These are phyloP conservation scores for Colletotrichum tabaci DNA, from an alignment of 2,329 filamentous ascomycete species.

Conservation along the genomic window DNA sequence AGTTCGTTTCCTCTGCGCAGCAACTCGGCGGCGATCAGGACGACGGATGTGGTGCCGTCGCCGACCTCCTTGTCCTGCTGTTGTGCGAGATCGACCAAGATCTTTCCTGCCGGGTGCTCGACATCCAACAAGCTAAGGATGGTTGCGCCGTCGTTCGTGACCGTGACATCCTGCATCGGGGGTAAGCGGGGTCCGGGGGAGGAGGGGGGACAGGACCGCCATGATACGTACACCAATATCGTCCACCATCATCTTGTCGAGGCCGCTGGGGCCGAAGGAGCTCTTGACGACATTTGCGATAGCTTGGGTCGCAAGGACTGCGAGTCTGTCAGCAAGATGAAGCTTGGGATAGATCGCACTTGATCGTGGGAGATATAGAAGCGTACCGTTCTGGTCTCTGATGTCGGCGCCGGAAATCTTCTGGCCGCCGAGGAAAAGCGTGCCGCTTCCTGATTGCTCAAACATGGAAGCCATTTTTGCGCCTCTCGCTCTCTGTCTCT, in stretches of 20 bases:
- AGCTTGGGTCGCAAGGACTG: constrained; percentile 93
- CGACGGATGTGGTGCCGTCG: constrained; percentile 97
- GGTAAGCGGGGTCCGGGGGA: constrained; percentile 45
- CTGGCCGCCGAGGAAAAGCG: constrained; percentile 94
- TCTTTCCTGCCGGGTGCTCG: constrained; percentile 98
- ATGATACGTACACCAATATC: constrained; percentile 85
- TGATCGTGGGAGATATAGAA: constrained; percentile 6
- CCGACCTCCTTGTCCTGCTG: constrained; percentile 99
- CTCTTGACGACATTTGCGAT: constrained; percentile 99
- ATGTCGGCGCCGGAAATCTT: constrained; percentile 99
- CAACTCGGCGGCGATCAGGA: constrained; percentile 96
- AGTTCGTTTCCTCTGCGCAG: constrained; percentile 95
- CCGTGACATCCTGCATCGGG: constrained; percentile 85
- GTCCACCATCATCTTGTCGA: constrained; percentile 99
- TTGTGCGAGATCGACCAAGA: constrained; percentile 95
- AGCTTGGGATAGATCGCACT: constrained; percentile 39
- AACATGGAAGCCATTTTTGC: constrained; percentile 91
- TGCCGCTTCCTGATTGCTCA: constrained; percentile 94
- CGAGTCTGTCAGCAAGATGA: constrained; percentile 45
- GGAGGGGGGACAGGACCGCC: constrained; percentile 38
- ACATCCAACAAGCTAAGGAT: constrained; percentile 96
- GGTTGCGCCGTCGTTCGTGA: constrained; percentile 98
- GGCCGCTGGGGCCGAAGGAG: constrained; percentile 95
- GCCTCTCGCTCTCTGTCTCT: constrained; percentile 20
- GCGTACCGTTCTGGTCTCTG: constrained; percentile 91